Percentiles rank a stretch among this genome's conserved stretches.
phyloP scores from a whole-genome alignment of 768 basidiomycete genomes.

The Auricularia sp. region DNA sequence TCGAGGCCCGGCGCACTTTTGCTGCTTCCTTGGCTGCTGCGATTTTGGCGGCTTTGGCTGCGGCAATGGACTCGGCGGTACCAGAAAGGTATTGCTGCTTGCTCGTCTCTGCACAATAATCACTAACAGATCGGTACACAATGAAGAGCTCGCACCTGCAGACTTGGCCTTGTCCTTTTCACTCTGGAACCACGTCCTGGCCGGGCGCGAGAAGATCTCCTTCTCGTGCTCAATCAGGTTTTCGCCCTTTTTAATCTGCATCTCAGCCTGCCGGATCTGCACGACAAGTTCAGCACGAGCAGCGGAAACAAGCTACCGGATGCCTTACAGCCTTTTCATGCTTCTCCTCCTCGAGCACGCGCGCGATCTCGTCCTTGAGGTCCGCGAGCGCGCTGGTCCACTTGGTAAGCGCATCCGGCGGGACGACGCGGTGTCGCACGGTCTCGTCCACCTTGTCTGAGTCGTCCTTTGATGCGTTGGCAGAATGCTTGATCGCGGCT shows the following conservation, averaged over 20 bases:
- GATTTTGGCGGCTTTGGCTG: slow-evolving; percentile 15
- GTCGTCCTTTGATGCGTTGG: slow-evolving; percentile 22
- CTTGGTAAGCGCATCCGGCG: slow-evolving; percentile 58
- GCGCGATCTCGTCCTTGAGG: slow-evolving; percentile 68
- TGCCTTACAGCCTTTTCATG: slow-evolving; percentile 78
- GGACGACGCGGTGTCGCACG: slow-evolving; percentile 71
- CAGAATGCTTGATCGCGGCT: slow-evolving; percentile 83
- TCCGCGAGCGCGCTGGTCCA: slow-evolving; percentile 62
- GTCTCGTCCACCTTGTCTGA: slow-evolving; percentile 52
- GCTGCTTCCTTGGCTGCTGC: background rate
- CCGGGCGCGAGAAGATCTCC: slow-evolving; percentile 89
- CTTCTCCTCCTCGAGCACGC: slow-evolving; percentile 80
- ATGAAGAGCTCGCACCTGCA: slow-evolving; percentile 45
- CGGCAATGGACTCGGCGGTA: slow-evolving; percentile 23
- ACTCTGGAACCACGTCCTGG: slow-evolving; percentile 97
- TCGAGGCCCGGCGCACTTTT: background rate
- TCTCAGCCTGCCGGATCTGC: slow-evolving; percentile 82
- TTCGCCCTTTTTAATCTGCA: slow-evolving; percentile 90
- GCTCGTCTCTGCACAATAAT: slow-evolving; percentile 45
- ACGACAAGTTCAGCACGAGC: background rate
- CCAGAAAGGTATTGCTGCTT: slow-evolving; percentile 65
- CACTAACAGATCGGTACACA: background rate
- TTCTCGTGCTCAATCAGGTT: slow-evolving; percentile 90
- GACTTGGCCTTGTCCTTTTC: slow-evolving; percentile 72
- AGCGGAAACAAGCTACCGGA: background rate